Evolutionary conservation across 805 yeast species (phyloP), one percentile per base, ranked within the genome.

Genomic region (Zygoascus flipseniorum): DNA sequence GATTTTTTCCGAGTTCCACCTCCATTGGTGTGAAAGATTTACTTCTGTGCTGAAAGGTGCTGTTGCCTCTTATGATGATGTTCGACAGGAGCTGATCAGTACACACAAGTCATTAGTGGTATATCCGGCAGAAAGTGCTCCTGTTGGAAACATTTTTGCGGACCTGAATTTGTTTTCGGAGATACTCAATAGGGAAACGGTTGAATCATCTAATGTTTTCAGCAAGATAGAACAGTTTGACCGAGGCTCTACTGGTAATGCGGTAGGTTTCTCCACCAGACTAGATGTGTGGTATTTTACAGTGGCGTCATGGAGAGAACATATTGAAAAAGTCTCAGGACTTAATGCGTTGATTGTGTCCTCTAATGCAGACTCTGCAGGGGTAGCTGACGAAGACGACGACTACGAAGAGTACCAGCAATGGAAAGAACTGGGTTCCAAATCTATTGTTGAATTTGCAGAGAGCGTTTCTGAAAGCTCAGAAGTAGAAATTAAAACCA

Each of bases 371-470:
- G 41, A 46, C 6, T 46, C 41, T 8, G 31, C 32, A 5, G 47
- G 32, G 8, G 31, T 28, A 28, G 50, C 23, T 20, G 50, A 54
- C 18, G 48, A 31, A 8, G 53, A 45, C 10, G 51, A 52, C 23
- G 55, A 55, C 18, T 48, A 39, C 47, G 56, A 55, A 10, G 58
- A 50, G n/a, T 46, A 18, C 16, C 49, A 46, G 20, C 18, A 16
- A n/a, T 55, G 58, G 58, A 39, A 35, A 26, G 11, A 16, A 5
- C 48, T 39, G 11, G 56, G 52, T 5, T 45, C 46, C 43, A 19
- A 14, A 13, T n/a, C n/a, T 10, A 31, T 52, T 1, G 10, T 31
- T 39, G 31, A 23, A 4, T 41, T 47, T 31, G 46, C 20, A n/a
- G 20, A 28, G 11, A 13, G 14, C 5, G 14, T 28, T 23, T 37